Conservation (phyloP, 352 stramenopile species). For the Peronospora destructor region DNA sequence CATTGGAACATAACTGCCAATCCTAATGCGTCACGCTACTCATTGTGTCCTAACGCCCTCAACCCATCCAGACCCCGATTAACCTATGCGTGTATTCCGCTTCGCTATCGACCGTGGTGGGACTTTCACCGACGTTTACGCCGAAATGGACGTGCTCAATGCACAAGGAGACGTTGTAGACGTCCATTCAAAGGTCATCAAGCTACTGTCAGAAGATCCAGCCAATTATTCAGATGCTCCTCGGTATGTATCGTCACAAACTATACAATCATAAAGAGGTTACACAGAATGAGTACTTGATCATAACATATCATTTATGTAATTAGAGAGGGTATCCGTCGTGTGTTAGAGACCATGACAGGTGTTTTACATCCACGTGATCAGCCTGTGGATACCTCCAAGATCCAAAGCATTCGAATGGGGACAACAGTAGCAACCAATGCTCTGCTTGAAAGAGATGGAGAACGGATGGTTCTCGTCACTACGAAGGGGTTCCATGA, state of each 20-base stretch:
- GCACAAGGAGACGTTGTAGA: conserved; percentile 34
- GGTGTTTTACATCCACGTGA: conserved; percentile 77
- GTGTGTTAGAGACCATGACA: conserved; percentile 92
- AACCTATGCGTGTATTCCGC: conserved; percentile 65
- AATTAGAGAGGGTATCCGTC: conserved; percentile 87
- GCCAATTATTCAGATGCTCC: conserved; percentile 96
- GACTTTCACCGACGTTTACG: conserved; percentile 98
- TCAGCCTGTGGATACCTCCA: conserved; percentile 76
- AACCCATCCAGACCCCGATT: neutral
- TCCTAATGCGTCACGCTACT: neutral
- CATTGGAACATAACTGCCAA: neutral
- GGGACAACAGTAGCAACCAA: conserved; percentile 99
- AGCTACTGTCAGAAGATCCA: conserved; percentile 96
- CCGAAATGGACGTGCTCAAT: conserved; percentile 85
- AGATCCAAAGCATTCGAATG: conserved; percentile 96
- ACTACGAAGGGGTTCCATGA: conserved; percentile 95
- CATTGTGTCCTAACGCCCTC: conserved; percentile 1
- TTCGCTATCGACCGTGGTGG: conserved; percentile 96
- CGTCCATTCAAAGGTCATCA: conserved; percentile 85
- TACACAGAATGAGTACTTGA: too few relatives aligned
- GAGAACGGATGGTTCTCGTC: conserved; percentile 91
- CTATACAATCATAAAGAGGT: neutral
- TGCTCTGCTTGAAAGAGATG: conserved; percentile 94
- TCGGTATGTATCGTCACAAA: conserved; percentile 37
- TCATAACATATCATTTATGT: neutral